Evolutionary conservation across 805 yeast genomes (phyloP).

Genomic region (Pichia californica): DNA sequence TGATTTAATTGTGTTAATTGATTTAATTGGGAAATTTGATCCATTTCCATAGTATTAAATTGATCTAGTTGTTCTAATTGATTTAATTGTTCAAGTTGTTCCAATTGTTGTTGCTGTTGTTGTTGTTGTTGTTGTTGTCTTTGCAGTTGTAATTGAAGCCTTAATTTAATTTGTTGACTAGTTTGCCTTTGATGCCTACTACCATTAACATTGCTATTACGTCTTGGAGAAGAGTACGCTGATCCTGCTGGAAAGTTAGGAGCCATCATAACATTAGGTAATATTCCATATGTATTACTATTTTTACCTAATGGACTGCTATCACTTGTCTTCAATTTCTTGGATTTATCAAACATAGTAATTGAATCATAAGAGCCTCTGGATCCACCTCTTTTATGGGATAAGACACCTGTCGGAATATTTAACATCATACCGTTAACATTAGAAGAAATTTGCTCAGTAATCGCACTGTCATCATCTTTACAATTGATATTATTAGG

Average conservation of each 20-base stretch:
- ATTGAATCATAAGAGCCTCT: neutral
- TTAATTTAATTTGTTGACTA: slow-evolving; percentile 5
- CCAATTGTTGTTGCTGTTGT: slow-evolving; percentile 6
- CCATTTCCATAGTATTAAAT: no score
- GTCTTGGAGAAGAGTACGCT: slow-evolving; percentile 3
- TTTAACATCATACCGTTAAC: neutral
- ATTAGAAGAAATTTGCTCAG: neutral
- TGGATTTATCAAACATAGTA: neutral
- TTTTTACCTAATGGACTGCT: neutral
- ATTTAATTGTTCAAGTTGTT: neutral
- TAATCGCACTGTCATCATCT: neutral
- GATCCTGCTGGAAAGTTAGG: neutral
- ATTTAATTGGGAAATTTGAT: no score
- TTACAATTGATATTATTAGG: neutral
- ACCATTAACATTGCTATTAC: neutral
- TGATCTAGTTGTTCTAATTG: neutral
- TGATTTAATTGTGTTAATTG: neutral
- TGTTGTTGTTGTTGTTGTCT: slow-evolving; percentile 13
- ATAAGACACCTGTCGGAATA: no score
- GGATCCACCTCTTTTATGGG: neutral
- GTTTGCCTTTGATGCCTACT: slow-evolving; percentile 1
- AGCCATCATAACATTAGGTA: neutral
- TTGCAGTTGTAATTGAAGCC: slow-evolving; percentile 8
- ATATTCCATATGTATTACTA: neutral
- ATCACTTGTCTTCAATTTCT: neutral